Conservation (phyloP, 176 grass and related monocot species). For the Cenchrus fungigraminus region DNA sequence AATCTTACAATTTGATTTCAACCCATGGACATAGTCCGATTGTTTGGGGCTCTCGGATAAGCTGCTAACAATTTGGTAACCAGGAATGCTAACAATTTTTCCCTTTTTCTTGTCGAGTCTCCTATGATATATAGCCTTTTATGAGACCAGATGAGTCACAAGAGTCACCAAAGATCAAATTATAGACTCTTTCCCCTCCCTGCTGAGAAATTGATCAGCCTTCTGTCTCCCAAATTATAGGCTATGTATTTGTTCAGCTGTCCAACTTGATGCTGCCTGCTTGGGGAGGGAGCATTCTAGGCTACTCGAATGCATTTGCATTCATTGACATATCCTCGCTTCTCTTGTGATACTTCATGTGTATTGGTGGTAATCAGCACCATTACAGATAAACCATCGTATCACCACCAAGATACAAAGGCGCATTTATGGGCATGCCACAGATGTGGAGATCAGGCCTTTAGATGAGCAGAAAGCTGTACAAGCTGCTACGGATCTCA, state of each 20-base stretch:
- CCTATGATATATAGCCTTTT: no score
- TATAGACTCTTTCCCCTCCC: no score
- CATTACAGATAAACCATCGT: slow-evolving; percentile 71
- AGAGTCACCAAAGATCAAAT: no score
- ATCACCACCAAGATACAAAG: slow-evolving; percentile 87
- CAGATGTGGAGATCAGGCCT: slow-evolving; percentile 76
- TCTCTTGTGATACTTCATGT: not conserved
- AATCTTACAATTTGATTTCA: not conserved
- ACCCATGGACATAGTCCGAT: no score
- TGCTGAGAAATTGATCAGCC: not conserved
- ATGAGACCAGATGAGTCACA: no score
- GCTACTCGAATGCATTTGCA: not conserved
- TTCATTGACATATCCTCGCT: not conserved
- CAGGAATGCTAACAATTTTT: no score
- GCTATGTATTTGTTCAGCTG: not conserved
- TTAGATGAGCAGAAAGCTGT: slow-evolving; percentile 93
- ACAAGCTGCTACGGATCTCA: slow-evolving; percentile 90
- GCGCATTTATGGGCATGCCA: slow-evolving; percentile 77
- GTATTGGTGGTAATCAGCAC: slow-evolving; percentile 19
- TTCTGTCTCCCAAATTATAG: not conserved
- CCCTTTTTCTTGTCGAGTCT: no score
- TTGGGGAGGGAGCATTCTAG: not conserved
- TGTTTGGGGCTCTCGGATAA: no score
- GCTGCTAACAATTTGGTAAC: no score
- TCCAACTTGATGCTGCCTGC: not conserved